Evolutionary conservation across 1,139 yeast genomes (phyloP).

Genomic region (Pichia sp.): DNA sequence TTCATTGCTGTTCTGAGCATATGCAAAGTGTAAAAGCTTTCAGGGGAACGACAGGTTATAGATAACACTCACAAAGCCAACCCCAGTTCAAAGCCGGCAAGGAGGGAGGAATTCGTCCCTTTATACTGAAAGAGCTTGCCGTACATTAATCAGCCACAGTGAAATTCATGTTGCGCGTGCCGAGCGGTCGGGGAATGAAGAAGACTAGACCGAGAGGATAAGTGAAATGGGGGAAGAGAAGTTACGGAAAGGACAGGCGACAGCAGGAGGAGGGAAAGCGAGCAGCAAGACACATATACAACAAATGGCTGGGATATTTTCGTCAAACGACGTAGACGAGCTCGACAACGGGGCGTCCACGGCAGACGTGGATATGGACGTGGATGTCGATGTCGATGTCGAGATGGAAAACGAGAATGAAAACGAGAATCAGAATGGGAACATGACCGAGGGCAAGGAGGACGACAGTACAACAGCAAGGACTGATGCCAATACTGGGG

Average conservation of each 20-base stretch:
- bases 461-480: not conserved
- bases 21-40: not conserved
- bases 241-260: too few species aligned
- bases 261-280: too few species aligned
- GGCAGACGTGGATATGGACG: not conserved
- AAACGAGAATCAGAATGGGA: too few species aligned
- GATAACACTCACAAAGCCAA: too few species aligned
- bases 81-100: too few species aligned
- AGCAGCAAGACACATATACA: not conserved
- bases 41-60: not conserved
- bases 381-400: not conserved
- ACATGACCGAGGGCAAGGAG: not conserved
- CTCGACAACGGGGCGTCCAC: slow-evolving; percentile 1
- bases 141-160: not conserved
- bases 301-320: slow-evolving; percentile 19
- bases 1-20: slow-evolving; percentile 30
- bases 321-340: slow-evolving; percentile 9
- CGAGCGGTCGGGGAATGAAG: not conserved
- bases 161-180: not conserved
- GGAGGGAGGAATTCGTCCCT: not conserved
- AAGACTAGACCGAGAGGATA: not conserved
- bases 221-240: not conserved
- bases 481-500: too few species aligned
- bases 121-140: not conserved
- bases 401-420: not conserved